Base-by-base conservation (phyloP, 768 basidiomycete species). In the Suillus subalutaceus region DNA sequence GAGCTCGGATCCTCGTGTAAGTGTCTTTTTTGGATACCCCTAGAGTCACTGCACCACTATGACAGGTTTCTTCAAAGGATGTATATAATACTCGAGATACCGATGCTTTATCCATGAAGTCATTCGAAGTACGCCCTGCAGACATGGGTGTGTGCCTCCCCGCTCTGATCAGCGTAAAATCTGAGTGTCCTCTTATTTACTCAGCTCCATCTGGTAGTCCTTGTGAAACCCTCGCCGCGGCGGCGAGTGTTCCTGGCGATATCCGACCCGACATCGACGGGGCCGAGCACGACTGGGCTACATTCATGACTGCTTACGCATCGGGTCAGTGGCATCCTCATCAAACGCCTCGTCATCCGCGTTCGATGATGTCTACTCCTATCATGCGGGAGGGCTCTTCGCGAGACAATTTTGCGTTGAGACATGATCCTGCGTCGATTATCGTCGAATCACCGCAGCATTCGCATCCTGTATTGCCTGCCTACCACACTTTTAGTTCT, bases 291-390 rank as follows among this genome's bases (percentile, higher is more conserved):
- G 90, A 93, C 73, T 95, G 93, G 93, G 81, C 84, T 20, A 85
- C 86, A 0, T 95, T 94, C 75, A 87, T 92, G 68, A 77, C 81
- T n/a, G 88, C 91, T 0, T 95, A 95, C 74, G 86, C 91, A 0
- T 73, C 82, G 20, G 93, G 93, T 12, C 83, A 86, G 67, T 95
- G 93, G 93, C 91, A 92, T 73, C 92, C 93, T 8, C 87, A 88
- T 66, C 83, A 81, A 64, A 89, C 85, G 0, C 92, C 91, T 4
- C 85, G 84, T 66, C 85, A 83, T 7, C 90, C 91, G 6, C 76
- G 73, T 23, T 72, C 77, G 7, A 68, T 69, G 3, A 68, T 78
- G 35, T 30, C 74, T 6, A 71, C 72, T 67, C 62, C 58, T 44
- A 62, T 26, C 65, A 53, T 63, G 35, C 75, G 40, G 18, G 59